Evolutionary conservation across 805 yeast species (phyloP).

Genomic region (Candida sithepensis): DNA sequence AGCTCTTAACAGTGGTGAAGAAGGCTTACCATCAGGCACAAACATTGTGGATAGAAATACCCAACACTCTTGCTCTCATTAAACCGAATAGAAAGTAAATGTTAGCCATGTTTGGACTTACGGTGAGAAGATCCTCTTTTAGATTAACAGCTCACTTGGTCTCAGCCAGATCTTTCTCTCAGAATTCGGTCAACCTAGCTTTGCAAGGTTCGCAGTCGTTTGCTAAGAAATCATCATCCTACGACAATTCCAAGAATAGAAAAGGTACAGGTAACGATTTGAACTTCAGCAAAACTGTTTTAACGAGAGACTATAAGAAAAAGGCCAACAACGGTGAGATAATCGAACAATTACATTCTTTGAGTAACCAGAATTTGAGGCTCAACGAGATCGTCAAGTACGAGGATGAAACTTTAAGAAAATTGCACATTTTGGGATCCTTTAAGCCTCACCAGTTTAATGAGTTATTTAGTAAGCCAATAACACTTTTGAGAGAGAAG

Average conservation of each 20-base stretch:
- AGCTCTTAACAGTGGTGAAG: too few relatives aligned
- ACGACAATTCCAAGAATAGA: conserved; percentile 23
- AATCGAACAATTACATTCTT: conserved; percentile 16
- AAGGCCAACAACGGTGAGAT: conserved; percentile 20
- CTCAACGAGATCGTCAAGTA: conserved; percentile 37
- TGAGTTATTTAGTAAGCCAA: conserved; percentile 60
- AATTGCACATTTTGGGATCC: conserved; percentile 52
- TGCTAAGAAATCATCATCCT: conserved; percentile 20
- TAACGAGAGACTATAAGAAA: conserved; percentile 22
- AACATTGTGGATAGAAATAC: too few relatives aligned
- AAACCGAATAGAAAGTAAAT: too few relatives aligned
- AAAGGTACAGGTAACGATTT: conserved; percentile 33
- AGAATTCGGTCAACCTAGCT: conserved; percentile 1
- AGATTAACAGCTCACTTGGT: not conserved
- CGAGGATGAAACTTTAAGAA: conserved; percentile 36
- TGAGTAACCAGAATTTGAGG: conserved; percentile 13
- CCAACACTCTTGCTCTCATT: too few relatives aligned
- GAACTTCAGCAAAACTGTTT: conserved; percentile 23
- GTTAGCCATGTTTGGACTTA: not conserved
- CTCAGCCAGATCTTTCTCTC: not conserved
- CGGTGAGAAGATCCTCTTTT: not conserved
- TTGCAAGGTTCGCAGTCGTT: conserved; percentile 20
- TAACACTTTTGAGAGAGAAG: conserved; percentile 52
- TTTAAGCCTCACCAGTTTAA: conserved; percentile 66
- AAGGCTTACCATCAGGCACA: too few relatives aligned